Conservation (phyloP, 2,329 filamentous ascomycete genomes). For the Neonectria ditissima region DNA sequence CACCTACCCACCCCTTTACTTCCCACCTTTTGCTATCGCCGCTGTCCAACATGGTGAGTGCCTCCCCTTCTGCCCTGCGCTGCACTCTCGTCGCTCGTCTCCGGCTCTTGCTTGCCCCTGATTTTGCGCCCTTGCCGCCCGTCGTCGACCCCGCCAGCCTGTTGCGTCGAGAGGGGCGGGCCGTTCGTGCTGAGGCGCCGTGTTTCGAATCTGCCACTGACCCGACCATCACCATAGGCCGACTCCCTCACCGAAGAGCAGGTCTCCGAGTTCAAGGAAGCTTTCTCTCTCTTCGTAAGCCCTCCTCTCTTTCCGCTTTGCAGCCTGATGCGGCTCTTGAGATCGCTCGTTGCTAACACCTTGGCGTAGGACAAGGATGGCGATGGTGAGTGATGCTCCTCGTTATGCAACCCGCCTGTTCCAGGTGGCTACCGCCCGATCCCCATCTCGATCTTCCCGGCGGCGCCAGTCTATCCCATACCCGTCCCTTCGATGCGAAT, state of each 20-base stretch:
- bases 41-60: conserved; percentile 47
- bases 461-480: conserved; percentile 13
- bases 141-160: conserved; percentile 42
- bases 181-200: conserved; percentile 36
- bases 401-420: conserved; percentile 26
- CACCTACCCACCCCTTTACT: conserved; percentile 37
- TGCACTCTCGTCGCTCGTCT: conserved; percentile 11
- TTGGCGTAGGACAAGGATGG: conserved; percentile 83
- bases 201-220: conserved; percentile 38
- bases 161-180: conserved; percentile 45
- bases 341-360: conserved; percentile 41
- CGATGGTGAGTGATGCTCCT: conserved; percentile 75
- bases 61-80: conserved; percentile 13
- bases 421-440: conserved; percentile 27
- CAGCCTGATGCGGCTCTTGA: conserved; percentile 7
- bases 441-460: conserved; percentile 22
- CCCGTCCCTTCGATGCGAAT: conserved; percentile 19
- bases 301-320: conserved; percentile 7
- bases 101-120: conserved; percentile 21
- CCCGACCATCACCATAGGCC: conserved; percentile 68
- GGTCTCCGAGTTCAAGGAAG: conserved; percentile 99
- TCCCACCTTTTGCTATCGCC: conserved; percentile 36
- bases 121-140: conserved; percentile 30
- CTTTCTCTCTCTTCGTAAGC: conserved; percentile 99
- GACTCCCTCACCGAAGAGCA: conserved; percentile 99